Evolutionary conservation across 306 rosid species (phyloP).

Genomic region (Malus orientalis): DNA sequence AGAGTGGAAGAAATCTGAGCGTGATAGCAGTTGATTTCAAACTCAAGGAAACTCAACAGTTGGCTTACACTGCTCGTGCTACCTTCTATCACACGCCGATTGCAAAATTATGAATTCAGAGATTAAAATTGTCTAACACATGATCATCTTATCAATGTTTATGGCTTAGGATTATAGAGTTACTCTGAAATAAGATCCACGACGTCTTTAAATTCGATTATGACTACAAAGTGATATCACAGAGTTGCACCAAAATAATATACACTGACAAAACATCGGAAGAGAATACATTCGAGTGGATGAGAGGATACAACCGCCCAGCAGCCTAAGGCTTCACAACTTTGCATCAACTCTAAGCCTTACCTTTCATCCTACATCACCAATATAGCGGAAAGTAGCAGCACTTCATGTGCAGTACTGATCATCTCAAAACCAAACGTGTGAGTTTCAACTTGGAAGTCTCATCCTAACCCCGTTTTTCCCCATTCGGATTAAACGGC

Average conservation of each 20-base stretch:
- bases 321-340: background rate
- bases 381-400: background rate
- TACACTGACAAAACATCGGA: background rate
- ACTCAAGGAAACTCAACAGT: slow-evolving; percentile 37
- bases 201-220: background rate
- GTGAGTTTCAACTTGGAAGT: background rate
- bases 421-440: background rate
- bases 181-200: background rate
- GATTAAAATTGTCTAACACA: background rate
- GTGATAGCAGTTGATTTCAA: slow-evolving; percentile 49
- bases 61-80: slow-evolving; percentile 47
- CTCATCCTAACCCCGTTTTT: background rate
- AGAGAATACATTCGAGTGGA: background rate
- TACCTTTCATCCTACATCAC: background rate
- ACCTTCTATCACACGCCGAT: slow-evolving; percentile 47
- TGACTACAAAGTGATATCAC: background rate
- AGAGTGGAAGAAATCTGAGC: slow-evolving; percentile 64
- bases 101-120: slow-evolving; percentile 32
- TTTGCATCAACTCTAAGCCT: background rate
- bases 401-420: background rate
- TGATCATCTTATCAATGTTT: background rate
- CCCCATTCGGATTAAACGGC: background rate
- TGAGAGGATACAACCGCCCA: background rate
- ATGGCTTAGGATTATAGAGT: background rate
- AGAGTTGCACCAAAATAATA: background rate